Evolutionary conservation across 2,329 filamentous ascomycete genomes (phyloP).

Genomic region (Thielaviopsis ethacetica): DNA sequence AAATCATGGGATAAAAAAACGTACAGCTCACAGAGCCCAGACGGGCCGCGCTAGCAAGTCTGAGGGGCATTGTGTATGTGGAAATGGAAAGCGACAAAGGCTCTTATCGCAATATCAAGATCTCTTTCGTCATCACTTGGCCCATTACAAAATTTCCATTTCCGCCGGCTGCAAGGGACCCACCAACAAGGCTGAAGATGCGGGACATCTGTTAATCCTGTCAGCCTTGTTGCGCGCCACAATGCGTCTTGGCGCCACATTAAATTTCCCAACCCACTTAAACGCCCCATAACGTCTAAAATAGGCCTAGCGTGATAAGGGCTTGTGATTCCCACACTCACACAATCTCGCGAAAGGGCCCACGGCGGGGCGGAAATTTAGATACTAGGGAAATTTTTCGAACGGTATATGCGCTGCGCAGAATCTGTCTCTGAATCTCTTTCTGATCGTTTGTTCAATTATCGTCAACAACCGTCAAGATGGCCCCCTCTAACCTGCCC

Average conservation of each 20-base stretch:
- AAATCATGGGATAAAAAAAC: constrained; percentile 15
- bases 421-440: constrained; percentile 21
- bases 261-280: neutral
- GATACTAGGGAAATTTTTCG: constrained; percentile 20
- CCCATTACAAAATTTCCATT: constrained; percentile 11
- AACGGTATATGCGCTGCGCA: constrained; percentile 19
- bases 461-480: constrained; percentile 44
- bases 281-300: neutral
- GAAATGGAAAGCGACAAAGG: neutral
- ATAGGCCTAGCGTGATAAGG: constrained; percentile 9
- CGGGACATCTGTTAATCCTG: neutral
- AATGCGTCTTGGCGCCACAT: neutral
- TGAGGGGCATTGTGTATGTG: constrained; percentile 43
- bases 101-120: constrained; percentile 1
- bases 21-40: constrained; percentile 44
- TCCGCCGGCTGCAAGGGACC: constrained; percentile 4
- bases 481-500: constrained; percentile 91
- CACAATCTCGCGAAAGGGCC: constrained; percentile 2
- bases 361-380: constrained; percentile 10
- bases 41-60: constrained; percentile 44
- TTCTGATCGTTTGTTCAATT: constrained; percentile 17
- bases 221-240: constrained; percentile 2
- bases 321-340: constrained; percentile 18
- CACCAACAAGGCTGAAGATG: constrained; percentile 8
- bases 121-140: constrained; percentile 1